Evolutionary conservation across 2,329 filamentous ascomycete genomes (phyloP).

Genomic region (Venturia carpophila): DNA sequence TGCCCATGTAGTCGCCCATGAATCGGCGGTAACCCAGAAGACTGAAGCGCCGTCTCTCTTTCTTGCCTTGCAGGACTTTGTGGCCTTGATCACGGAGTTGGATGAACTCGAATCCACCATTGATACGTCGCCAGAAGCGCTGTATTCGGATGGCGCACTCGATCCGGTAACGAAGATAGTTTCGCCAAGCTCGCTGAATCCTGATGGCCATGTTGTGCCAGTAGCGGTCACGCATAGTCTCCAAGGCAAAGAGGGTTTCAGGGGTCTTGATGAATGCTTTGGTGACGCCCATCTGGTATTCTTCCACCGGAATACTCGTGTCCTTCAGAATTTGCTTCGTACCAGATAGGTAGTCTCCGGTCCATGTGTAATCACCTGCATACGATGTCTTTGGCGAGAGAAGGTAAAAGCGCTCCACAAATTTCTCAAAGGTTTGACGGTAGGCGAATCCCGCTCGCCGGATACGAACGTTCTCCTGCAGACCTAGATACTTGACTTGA

Average conservation of each 20-base stretch:
- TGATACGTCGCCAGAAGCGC: conserved; percentile 89
- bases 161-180: conserved; percentile 83
- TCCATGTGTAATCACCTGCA: conserved; percentile 95
- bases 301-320: conserved; percentile 87
- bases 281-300: conserved; percentile 93
- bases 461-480: conserved; percentile 99
- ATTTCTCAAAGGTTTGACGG: conserved; percentile 94
- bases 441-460: conserved; percentile 94
- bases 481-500: conserved; percentile 96
- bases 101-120: conserved; percentile 80
- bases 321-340: conserved; percentile 92
- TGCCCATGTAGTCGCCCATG: conserved; percentile 87
- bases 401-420: conserved; percentile 94
- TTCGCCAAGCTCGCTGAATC: conserved; percentile 95
- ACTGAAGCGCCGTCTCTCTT: conserved; percentile 87
- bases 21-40: conserved; percentile 85
- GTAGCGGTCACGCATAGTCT: conserved; percentile 95
- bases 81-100: conserved; percentile 85
- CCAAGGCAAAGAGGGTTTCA: conserved; percentile 90
- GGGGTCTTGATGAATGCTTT: conserved; percentile 99
- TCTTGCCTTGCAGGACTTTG: conserved; percentile 69
- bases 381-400: conserved; percentile 92
- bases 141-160: conserved; percentile 94
- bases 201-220: conserved; percentile 99
- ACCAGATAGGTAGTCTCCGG: conserved; percentile 76